A percentile compares a stretch with the other conserved stretches of the same genome.
Evolutionary conservation across 805 yeast genomes (phyloP).

Genomic region (Pichia rugopelliculosa): DNA sequence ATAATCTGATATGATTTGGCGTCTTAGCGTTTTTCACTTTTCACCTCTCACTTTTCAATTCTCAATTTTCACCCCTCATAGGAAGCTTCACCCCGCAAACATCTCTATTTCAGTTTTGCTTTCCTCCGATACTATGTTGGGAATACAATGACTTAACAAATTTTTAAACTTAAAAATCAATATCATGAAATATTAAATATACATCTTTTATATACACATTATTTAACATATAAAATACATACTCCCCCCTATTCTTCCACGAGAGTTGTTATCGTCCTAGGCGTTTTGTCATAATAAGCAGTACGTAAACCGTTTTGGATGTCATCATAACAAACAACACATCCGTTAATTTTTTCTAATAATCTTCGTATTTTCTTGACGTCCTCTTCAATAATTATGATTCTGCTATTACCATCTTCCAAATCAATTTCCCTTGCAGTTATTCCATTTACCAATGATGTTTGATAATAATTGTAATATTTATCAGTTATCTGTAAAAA

Average conservation of each 20-base stretch:
- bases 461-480: neutral
- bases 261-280: neutral
- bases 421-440: neutral
- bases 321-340: neutral
- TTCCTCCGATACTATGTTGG: neutral
- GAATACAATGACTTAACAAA: neutral
- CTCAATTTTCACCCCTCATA: neutral
- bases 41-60: neutral
- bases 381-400: neutral
- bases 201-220: neutral
- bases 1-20: neutral
- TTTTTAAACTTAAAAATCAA: neutral
- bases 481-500: slow-evolving; percentile 1
- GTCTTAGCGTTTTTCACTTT: neutral
- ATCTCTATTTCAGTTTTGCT: neutral
- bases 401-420: neutral
- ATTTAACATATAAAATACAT: neutral
- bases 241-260: neutral
- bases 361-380: neutral
- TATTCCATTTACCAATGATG: neutral
- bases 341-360: slow-evolving; percentile 3
- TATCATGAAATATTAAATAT: neutral
- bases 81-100: neutral
- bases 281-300: neutral
- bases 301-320: neutral